Conservation (phyloP, 2,329 filamentous ascomycete genomes). For the Ilyonectria destructans region DNA sequence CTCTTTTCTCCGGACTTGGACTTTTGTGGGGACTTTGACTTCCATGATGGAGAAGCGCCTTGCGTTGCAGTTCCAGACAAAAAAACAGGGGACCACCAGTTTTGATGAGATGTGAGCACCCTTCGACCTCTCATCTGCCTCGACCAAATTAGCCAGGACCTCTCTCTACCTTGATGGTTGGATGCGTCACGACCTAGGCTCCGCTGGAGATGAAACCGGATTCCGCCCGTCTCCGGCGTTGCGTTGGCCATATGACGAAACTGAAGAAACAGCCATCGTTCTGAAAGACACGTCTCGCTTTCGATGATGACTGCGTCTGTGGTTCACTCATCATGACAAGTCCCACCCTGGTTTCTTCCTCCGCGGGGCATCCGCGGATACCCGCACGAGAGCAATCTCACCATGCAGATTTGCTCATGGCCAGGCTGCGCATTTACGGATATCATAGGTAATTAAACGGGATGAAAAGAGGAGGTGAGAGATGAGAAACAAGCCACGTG, state of each 20-base stretch:
- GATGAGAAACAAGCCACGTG: neutral
- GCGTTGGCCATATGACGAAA: no score
- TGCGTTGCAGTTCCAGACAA: neutral
- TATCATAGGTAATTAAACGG: neutral
- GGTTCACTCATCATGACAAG: slow-evolving; percentile 18
- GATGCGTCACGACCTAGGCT: no score
- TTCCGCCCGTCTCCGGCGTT: no score
- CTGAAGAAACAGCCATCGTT: no score
- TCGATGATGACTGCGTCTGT: neutral
- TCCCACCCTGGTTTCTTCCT: neutral
- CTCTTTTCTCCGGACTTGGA: neutral
- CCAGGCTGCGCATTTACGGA: neutral
- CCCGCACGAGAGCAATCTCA: neutral
- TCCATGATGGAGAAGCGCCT: no score
- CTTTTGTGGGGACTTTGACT: neutral
- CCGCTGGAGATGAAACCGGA: no score
- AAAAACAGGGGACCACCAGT: no score
- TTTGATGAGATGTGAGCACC: no score
- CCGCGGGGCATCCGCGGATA: slow-evolving; percentile 6
- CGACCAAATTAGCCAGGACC: no score
- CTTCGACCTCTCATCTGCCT: no score
- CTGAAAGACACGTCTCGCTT: no score
- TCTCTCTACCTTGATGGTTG: no score
- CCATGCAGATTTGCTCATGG: neutral
- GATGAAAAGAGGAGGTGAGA: neutral